Percentiles rank a stretch among this genome's conserved stretches.
These are phyloP conservation scores for Coleophoma crateriformis DNA, from an alignment of 2,329 filamentous ascomycete genomes.

Conservation along the genomic window DNA sequence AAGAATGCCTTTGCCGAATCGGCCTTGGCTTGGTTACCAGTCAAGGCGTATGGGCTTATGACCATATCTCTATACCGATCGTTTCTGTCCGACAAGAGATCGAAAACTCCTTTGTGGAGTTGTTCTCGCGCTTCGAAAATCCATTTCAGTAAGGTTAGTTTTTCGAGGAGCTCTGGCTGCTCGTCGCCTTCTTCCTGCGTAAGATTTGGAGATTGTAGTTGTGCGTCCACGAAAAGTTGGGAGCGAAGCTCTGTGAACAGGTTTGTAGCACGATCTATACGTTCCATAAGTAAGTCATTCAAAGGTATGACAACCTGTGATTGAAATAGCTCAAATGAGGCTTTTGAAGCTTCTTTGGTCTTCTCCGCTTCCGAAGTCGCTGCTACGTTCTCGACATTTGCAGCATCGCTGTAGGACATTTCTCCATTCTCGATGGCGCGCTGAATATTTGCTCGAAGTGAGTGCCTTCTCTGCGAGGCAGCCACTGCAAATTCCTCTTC, in stretches of 20 bases:
- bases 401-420: slow-evolving; percentile 79
- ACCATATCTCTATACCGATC: slow-evolving; percentile 82
- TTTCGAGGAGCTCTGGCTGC: slow-evolving; percentile 87
- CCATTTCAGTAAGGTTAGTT: slow-evolving; percentile 93
- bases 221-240: slow-evolving; percentile 68
- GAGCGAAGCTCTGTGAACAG: slow-evolving; percentile 73
- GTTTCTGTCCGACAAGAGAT: slow-evolving; percentile 79
- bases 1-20: slow-evolving; percentile 79
- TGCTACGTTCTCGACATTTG: slow-evolving; percentile 72
- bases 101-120: slow-evolving; percentile 79
- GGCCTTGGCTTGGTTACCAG: slow-evolving; percentile 74
- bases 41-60: slow-evolving; percentile 69
- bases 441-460: slow-evolving; percentile 71
- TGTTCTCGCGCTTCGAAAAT: slow-evolving; percentile 91
- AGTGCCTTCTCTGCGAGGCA: slow-evolving; percentile 48
- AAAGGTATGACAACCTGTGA: slow-evolving; percentile 76
- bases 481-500: slow-evolving; percentile 48
- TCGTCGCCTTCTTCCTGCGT: slow-evolving; percentile 95
- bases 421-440: slow-evolving; percentile 71
- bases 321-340: slow-evolving; percentile 81
- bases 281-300: slow-evolving; percentile 71
- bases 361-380: slow-evolving; percentile 63
- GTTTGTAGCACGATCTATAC: slow-evolving; percentile 67
- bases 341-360: slow-evolving; percentile 68
- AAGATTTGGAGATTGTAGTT: slow-evolving; percentile 62